Percentiles rank a stretch among this genome's conserved stretches.
Evolutionary conservation across 371 early-diverging fungal species (phyloP).

Genomic region (Circinella umbellata): DNA sequence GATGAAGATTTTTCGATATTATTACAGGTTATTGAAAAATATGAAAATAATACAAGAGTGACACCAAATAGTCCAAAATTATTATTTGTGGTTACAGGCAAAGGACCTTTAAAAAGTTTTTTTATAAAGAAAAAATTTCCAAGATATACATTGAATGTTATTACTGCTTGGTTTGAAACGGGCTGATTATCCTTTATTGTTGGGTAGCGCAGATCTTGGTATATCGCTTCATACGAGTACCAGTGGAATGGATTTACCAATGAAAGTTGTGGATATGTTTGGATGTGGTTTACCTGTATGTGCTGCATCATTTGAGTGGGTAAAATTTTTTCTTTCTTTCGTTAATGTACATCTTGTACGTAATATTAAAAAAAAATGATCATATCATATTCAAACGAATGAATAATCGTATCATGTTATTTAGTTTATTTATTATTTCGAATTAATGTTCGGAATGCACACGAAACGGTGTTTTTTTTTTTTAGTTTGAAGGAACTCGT

Average conservation of each 20-base stretch:
- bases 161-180: slow-evolving; percentile 83
- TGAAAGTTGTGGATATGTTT: slow-evolving; percentile 99
- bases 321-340: slow-evolving; percentile 21
- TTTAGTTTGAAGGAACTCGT: slow-evolving; percentile 84
- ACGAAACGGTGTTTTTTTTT: neutral
- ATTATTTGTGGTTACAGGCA: slow-evolving; percentile 90
- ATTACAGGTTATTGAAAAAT: slow-evolving; percentile 70
- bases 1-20: slow-evolving; percentile 94
- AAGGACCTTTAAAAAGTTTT: slow-evolving; percentile 79
- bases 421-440: no score
- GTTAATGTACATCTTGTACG: no score
- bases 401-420: neutral
- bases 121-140: slow-evolving; percentile 71
- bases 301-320: slow-evolving; percentile 76
- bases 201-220: slow-evolving; percentile 92
- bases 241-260: slow-evolving; percentile 94
- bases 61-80: slow-evolving; percentile 68
- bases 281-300: slow-evolving; percentile 93
- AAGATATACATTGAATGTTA: slow-evolving; percentile 59
- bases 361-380: no score
- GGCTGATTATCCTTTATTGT: slow-evolving; percentile 85
- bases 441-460: no score
- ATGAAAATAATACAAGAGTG: slow-evolving; percentile 43
- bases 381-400: no score
- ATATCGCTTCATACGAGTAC: slow-evolving; percentile 91